Evolutionary conservation across 2,329 filamentous ascomycete genomes (phyloP).

Genomic region (Pseudophaeomoniella oleicola): DNA sequence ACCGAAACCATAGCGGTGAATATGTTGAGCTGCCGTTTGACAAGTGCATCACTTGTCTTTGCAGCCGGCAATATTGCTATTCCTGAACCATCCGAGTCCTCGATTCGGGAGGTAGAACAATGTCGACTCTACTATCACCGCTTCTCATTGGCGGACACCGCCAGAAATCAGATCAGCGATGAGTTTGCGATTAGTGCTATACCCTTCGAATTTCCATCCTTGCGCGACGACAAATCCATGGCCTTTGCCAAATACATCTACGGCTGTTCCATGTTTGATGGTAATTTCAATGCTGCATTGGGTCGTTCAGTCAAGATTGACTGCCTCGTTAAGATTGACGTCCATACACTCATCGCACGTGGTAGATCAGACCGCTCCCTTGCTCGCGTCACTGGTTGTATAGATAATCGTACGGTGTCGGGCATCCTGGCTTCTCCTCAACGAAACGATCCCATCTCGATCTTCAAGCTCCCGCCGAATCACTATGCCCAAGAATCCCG

Average conservation of each 20-base stretch:
- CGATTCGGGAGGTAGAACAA: conserved; percentile 43
- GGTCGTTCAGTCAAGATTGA: conserved; percentile 55
- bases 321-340: conserved; percentile 48
- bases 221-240: conserved; percentile 43
- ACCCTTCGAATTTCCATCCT: conserved; percentile 53
- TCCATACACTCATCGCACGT: conserved; percentile 34
- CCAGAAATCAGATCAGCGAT: conserved; percentile 31
- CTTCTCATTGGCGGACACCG: conserved; percentile 32
- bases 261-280: conserved; percentile 46
- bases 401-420: conserved; percentile 41
- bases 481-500: conserved; percentile 54
- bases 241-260: conserved; percentile 45
- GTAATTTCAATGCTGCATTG: conserved; percentile 44
- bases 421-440: conserved; percentile 36
- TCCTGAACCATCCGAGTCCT: conserved; percentile 27
- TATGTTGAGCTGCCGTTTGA: conserved; percentile 52
- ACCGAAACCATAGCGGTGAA: conserved; percentile 33
- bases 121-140: conserved; percentile 57
- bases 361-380: conserved; percentile 33
- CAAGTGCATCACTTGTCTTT: conserved; percentile 50
- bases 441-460: conserved; percentile 40
- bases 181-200: conserved; percentile 52
- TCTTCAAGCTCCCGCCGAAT: conserved; percentile 45
- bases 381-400: conserved; percentile 44
- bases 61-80: conserved; percentile 47